Evolutionary conservation across 305 asterid species (phyloP), one percentile per base, ranked within the genome.

Genomic region (Fraxinus sp.): DNA sequence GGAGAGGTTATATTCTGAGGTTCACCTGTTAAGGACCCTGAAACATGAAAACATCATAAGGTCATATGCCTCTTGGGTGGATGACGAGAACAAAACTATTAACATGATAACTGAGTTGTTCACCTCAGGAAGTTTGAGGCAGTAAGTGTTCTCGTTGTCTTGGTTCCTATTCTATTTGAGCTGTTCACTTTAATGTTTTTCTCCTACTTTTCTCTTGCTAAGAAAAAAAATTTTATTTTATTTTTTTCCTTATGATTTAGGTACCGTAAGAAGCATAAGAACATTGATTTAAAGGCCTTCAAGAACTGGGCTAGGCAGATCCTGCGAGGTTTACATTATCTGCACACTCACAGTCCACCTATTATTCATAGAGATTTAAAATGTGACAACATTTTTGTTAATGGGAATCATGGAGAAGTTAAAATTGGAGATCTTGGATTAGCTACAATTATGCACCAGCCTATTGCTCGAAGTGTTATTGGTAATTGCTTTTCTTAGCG

Each of bases 281-380:
- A 79, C 79, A 94, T 90, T 68, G 94, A 90, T 81, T 68, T 89
- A 33, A 90, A 86, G 80, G 98, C 97, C 35, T 86, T 94, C 78
- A 91, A 91, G 89, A 92, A 88, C 79, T 94, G 98, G 98, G 92
- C 96, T 22, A 90, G 90, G 76, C 97, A 94, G 86, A 92, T 94
- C 74, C 96, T 94, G 80, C 89, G 78, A 28, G 97, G 97, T 71
- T 87, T 94, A 83, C 81, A 87, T 71, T 91, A 90, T 87, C 90
- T 94, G 46, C 98, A 93, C 82, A 83, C 82, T 82, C 95, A 89
- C 74, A 80, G 82, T 78, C 98, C 97, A 16, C 92, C 94, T 9
- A 80, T 94, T 55, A 93, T 91, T 82, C 98, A 94, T 55, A 87
- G 98, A 82, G 98, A 94, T 82, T 81, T 94, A 86, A 94, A 94